Conservation (phyloP, 805 yeast genomes). For the Komagataella ulmi region DNA sequence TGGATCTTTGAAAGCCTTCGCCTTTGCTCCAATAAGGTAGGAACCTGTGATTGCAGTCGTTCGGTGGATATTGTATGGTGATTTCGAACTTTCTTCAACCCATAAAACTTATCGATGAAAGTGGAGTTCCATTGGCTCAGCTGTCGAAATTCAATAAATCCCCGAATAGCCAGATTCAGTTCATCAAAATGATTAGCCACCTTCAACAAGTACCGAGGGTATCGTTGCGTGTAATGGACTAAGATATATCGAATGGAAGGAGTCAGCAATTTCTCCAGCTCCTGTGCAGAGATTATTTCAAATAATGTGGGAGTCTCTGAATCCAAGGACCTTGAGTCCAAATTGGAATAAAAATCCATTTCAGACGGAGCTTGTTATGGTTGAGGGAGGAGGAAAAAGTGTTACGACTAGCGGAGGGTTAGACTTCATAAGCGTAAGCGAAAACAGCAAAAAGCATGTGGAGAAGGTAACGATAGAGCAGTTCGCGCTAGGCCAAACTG, state of each 20-base stretch:
- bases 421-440: neutral
- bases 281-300: constrained; percentile 74
- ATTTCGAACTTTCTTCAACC: constrained; percentile 47
- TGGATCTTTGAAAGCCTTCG: constrained; percentile 43
- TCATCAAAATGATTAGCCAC: constrained; percentile 69
- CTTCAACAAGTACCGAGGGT: constrained; percentile 56
- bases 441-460: neutral
- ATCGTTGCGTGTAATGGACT: constrained; percentile 65
- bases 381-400: neutral
- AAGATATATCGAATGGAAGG: constrained; percentile 74
- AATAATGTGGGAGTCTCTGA: constrained; percentile 75
- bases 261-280: constrained; percentile 62
- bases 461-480: neutral
- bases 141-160: constrained; percentile 58
- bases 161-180: constrained; percentile 45
- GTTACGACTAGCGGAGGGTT: neutral
- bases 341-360: constrained; percentile 73
- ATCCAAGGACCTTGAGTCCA: constrained; percentile 67
- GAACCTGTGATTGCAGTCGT: constrained; percentile 2
- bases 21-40: constrained; percentile 27
- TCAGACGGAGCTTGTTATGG: neutral
- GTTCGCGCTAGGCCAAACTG: neutral
- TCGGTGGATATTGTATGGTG: constrained; percentile 10
- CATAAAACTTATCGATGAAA: constrained; percentile 87
- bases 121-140: constrained; percentile 68